phyloP scores from a whole-genome alignment of 2,329 filamentous ascomycete species.

The Pyrenophora graminea region DNA sequence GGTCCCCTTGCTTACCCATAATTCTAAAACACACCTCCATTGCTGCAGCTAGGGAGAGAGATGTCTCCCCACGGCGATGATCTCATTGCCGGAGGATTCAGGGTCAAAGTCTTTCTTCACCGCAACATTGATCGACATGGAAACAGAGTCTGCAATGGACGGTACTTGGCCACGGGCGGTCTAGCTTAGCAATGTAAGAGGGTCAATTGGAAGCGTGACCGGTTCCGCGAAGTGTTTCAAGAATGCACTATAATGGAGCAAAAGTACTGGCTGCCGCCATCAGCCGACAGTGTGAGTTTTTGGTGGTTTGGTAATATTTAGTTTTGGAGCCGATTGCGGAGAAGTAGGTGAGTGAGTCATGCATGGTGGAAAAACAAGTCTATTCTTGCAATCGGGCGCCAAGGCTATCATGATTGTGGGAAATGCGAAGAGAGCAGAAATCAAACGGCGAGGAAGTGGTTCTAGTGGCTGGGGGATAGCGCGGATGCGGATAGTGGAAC shows the following conservation, averaged over 20 bases:
- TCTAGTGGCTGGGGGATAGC: slow-evolving; percentile 25
- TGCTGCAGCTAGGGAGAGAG: slow-evolving; percentile 19
- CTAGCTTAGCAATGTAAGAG: slow-evolving; percentile 19
- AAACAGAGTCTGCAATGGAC: slow-evolving; percentile 20
- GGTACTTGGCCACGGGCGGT: slow-evolving; percentile 20
- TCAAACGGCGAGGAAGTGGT: too few species aligned
- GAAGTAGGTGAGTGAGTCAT: slow-evolving; percentile 24
- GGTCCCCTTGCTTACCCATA: slow-evolving; percentile 13
- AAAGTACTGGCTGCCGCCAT: slow-evolving; percentile 23
- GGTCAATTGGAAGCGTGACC: slow-evolving; percentile 32
- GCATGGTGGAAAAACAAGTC: slow-evolving; percentile 3
- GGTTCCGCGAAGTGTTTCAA: slow-evolving; percentile 27
- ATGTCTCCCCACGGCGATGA: slow-evolving; percentile 13
- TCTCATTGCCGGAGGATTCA: slow-evolving; percentile 21
- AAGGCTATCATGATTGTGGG: slow-evolving; percentile 20
- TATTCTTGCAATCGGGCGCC: slow-evolving; percentile 23
- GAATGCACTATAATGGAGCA: slow-evolving; percentile 19
- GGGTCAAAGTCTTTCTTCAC: slow-evolving; percentile 20
- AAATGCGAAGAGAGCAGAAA: slow-evolving; percentile 7
- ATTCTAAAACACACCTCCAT: slow-evolving; percentile 25
- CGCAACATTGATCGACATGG: slow-evolving; percentile 28
- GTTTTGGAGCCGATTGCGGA: slow-evolving; percentile 1
- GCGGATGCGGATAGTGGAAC: slow-evolving; percentile 30
- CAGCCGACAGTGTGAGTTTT: slow-evolving; percentile 16
- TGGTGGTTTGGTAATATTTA: slow-evolving; percentile 16